Evolutionary conservation across 176 grass and related monocot species (phyloP), one percentile per base, ranked within the genome.

Genomic region (Aegilops sharonensis): DNA sequence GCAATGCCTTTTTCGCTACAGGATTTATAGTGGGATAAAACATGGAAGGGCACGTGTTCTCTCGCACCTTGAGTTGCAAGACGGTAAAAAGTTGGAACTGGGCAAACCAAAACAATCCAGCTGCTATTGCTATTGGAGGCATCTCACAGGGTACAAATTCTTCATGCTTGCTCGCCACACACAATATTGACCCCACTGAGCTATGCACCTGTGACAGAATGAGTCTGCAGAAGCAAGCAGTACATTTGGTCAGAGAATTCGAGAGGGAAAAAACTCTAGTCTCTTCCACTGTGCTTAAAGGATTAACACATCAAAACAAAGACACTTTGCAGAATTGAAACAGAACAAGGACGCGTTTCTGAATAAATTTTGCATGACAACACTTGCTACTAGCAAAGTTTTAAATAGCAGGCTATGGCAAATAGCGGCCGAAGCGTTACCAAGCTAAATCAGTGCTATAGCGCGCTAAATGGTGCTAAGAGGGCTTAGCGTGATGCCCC

Each of bases 161-260:
- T 9, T 61, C 15, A 52, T 62, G 77, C 81, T 92, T 95, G 80
- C 56, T 81, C 17, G 36, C 47, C 37, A 40, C 37, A 39, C 60
- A 90, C 88, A 62, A 90, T 78, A 64, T 70, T 90, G 30, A 92
- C 62, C 62, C 93, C 93, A 95, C 10, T 90, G 85, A 23, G 27
- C 45, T 64, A 95, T 85, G 40, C 93, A 92, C 18, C 70, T 85
- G 81, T 87, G 89, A 57, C 93, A 92, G 78, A 92, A 92, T 0
- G 88, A 83, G 85, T 95, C 93, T 95, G 88, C 79, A 79, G 27
- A 85, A 85, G 72, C 21, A 80, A 14, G 45, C 45, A 48, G 45
- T 48, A 48, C 45, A 48, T 12, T 48, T 48, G 45, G 45, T 48
- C 45, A 48, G 45, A 5, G 14, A 48, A 48, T 48, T 43, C 42